Conservation (phyloP, 1,139 yeast genomes). For the Lodderomyces metapsilosis region DNA sequence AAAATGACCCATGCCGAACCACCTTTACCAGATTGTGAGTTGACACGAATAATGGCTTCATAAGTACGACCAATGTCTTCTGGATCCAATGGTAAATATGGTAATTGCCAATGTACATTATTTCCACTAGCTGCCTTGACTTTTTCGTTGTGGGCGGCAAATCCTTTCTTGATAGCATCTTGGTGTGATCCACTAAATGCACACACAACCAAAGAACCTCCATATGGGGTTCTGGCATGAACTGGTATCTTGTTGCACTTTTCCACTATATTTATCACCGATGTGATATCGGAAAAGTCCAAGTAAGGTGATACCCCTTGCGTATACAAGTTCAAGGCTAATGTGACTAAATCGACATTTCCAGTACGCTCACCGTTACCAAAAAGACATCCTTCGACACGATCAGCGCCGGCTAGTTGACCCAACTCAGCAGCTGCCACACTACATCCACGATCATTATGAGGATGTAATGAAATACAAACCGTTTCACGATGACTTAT, state of each 20-base stretch:
- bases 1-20: conserved; percentile 98
- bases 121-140: conserved; percentile 24
- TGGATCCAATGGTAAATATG: conserved; percentile 95
- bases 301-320: conserved; percentile 87
- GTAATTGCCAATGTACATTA: conserved; percentile 71
- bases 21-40: conserved; percentile 97
- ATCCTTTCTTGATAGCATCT: conserved; percentile 97
- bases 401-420: conserved; percentile 92
- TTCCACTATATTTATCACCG: conserved; percentile 84
- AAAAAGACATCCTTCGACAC: conserved; percentile 96
- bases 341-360: conserved; percentile 90
- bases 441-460: conserved; percentile 96
- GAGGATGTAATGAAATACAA: conserved; percentile 89
- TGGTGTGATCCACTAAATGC: conserved; percentile 97
- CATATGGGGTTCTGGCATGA: conserved; percentile 92
- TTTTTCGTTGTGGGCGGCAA: conserved; percentile 42
- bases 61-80: conserved; percentile 93
- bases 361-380: conserved; percentile 99
- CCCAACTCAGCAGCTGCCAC: conserved; percentile 98
- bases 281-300: conserved; percentile 81
- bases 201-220: conserved; percentile 94
- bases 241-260: conserved; percentile 94
- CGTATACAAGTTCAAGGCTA: conserved; percentile 90
- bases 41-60: conserved; percentile 96
- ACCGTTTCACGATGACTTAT: conserved; percentile 82